These are phyloP conservation scores for Trametes meyenii DNA, from an alignment of 768 basidiomycete species.

Conservation along the genomic window DNA sequence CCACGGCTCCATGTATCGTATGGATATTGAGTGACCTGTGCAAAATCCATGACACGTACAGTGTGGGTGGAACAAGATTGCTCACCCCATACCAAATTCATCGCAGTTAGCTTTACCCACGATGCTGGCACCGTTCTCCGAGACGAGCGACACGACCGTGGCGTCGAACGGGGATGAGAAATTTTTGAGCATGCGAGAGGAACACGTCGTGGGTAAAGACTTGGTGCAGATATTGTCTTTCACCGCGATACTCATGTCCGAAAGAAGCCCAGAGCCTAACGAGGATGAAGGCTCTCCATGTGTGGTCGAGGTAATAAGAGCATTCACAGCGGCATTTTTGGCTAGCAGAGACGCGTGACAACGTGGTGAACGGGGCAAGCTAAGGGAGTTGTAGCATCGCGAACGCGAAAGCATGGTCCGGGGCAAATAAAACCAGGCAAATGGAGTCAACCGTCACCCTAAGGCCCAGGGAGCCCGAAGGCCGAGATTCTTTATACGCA, in stretches of 20 bases:
- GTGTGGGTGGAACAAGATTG: not conserved
- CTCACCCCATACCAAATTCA: conserved; percentile 98
- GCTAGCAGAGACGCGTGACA: not conserved
- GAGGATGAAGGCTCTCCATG: not conserved
- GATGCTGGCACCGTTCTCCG: conserved; percentile 65
- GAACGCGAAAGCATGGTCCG: conserved; percentile 4
- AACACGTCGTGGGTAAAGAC: conserved; percentile 71
- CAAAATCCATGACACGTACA: not conserved
- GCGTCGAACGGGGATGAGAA: conserved; percentile 86
- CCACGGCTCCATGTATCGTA: conserved; percentile 72
- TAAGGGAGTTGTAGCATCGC: conserved; percentile 4
- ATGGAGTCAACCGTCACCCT: too few species aligned
- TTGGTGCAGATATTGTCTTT: conserved; percentile 88
- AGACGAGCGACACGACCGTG: conserved; percentile 72
- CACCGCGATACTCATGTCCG: conserved; percentile 58
- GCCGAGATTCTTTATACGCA: conserved; percentile 25
- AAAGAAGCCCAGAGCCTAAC: conserved; percentile 32
- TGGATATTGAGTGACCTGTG: conserved; percentile 77
- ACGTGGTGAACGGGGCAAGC: not conserved
- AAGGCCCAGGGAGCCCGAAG: too few species aligned
- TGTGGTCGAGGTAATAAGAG: not conserved
- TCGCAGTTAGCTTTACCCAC: conserved; percentile 94
- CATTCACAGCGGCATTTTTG: not conserved
- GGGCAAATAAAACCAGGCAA: not conserved
- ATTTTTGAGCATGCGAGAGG: conserved; percentile 73